Evolutionary conservation across 257 asterid genomes (phyloP).

Genomic region (Anisodus acutangulus): DNA sequence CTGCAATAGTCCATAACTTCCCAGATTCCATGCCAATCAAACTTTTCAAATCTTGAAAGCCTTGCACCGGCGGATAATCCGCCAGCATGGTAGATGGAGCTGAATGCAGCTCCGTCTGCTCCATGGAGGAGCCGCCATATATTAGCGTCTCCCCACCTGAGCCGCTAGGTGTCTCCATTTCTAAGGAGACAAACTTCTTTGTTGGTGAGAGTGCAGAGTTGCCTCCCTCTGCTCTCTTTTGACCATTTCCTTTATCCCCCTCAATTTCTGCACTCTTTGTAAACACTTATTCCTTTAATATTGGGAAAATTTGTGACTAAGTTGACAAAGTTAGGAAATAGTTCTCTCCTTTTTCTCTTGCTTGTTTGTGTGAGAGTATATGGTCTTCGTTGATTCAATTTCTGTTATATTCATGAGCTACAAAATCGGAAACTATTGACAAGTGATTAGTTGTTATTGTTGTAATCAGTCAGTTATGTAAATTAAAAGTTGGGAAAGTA

Average conservation of each 20-base stretch:
- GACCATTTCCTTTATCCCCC: constrained; percentile 43
- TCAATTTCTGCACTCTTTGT: constrained; percentile 54
- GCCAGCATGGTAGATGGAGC: constrained; percentile 75
- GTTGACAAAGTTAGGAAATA: constrained; percentile 27
- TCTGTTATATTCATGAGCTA: constrained; percentile 40
- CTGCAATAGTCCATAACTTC: constrained; percentile 83
- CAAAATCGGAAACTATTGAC: constrained; percentile 46
- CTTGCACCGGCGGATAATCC: constrained; percentile 59
- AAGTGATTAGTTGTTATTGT: constrained; percentile 45
- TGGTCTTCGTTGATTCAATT: constrained; percentile 30
- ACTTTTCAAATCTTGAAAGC: constrained; percentile 48
- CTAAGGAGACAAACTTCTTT: constrained; percentile 42
- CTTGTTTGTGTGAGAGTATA: constrained; percentile 24
- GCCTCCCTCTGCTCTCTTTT: constrained; percentile 62
- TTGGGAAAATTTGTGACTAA: constrained; percentile 24
- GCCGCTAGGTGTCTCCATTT: constrained; percentile 50
- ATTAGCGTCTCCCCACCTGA: not conserved
- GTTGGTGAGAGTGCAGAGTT: constrained; percentile 51
- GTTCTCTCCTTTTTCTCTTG: constrained; percentile 15
- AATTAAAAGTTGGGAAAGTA: not conserved
- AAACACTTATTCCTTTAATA: not conserved
- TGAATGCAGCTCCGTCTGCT: constrained; percentile 56
- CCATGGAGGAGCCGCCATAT: constrained; percentile 27
- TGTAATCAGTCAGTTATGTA: not conserved
- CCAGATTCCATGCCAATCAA: constrained; percentile 57